phyloP scores from a whole-genome alignment of 2,329 filamentous ascomycete species.

The Daldinia sp. region DNA sequence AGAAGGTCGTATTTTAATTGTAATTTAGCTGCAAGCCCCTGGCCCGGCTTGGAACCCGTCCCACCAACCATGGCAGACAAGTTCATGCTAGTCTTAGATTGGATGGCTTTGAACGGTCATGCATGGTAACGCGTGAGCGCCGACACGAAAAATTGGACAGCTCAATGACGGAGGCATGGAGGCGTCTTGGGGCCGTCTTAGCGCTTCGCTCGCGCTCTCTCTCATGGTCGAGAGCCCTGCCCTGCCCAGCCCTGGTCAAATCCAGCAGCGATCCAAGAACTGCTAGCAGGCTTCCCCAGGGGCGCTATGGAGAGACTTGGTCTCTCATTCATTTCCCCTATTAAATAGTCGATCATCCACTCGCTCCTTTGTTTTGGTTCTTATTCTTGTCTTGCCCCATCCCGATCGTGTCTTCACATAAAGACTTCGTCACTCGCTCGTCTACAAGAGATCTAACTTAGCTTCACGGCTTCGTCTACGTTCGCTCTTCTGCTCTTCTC shows the following conservation, averaged over 20 bases:
- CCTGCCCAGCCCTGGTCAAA: constrained; percentile 12
- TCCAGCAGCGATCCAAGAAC: constrained; percentile 34
- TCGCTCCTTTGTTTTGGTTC: constrained; percentile 34
- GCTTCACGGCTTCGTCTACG: constrained; percentile 8
- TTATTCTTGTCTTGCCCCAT: constrained; percentile 29
- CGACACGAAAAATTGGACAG: constrained; percentile 43
- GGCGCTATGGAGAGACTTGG: constrained; percentile 34
- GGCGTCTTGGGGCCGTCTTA: constrained; percentile 30
- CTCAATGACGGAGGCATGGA: constrained; percentile 39
- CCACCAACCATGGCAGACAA: constrained; percentile 34
- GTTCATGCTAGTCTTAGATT: constrained; percentile 33
- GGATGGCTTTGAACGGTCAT: constrained; percentile 31
- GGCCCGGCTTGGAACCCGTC: constrained; percentile 20
- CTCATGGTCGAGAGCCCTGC: constrained; percentile 12
- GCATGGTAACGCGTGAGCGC: constrained; percentile 39
- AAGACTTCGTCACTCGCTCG: constrained; percentile 40
- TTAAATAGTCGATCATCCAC: constrained; percentile 41
- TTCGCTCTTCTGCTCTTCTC: constrained; percentile 16
- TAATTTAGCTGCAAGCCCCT: constrained; percentile 34
- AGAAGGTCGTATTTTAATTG: constrained; percentile 42
- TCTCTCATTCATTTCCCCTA: constrained; percentile 39
- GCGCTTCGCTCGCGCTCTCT: constrained; percentile 16
- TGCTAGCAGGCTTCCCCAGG: constrained; percentile 38
- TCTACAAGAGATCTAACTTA: constrained; percentile 19
- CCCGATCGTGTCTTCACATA: constrained; percentile 32